A percentile compares a stretch with the other conserved stretches of the same genome.
phyloP scores from a whole-genome alignment of 208 protist genomes.

The Endotrypanum monterogeii region DNA sequence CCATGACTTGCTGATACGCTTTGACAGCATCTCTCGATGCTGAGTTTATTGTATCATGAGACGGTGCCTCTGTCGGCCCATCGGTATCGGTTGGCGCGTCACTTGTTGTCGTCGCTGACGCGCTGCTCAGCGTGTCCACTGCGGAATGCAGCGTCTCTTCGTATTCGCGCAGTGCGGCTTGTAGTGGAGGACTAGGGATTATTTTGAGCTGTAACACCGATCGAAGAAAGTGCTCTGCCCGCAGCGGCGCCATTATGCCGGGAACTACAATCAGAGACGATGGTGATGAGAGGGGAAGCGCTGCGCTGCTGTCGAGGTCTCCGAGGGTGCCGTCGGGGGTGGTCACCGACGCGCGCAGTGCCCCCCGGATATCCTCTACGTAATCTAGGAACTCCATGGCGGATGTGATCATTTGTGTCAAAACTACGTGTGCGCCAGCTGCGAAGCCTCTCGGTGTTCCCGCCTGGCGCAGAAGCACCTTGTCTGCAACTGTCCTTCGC shows the following conservation, averaged over 20 bases:
- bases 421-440: slow-evolving; percentile 21
- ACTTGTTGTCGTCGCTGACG: not conserved
- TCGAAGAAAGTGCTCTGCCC: slow-evolving; percentile 28
- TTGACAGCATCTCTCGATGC: not conserved
- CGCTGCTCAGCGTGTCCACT: not conserved
- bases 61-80: not conserved
- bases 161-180: slow-evolving; percentile 31
- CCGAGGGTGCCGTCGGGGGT: not conserved
- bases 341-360: slow-evolving; percentile 9
- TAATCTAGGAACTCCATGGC: slow-evolving; percentile 37
- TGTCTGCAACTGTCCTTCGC: not conserved
- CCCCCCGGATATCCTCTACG: slow-evolving; percentile 24
- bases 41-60: not conserved
- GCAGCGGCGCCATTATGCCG: slow-evolving; percentile 31
- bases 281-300: not conserved
- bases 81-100: too few relatives aligned
- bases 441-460: not conserved
- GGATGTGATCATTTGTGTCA: slow-evolving; percentile 44
- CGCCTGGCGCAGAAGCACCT: not conserved
- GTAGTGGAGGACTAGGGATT: slow-evolving; percentile 28
- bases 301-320: not conserved
- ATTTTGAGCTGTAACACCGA: slow-evolving; percentile 32
- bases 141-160: slow-evolving; percentile 8
- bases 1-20: slow-evolving; percentile 18
- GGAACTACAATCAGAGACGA: slow-evolving; percentile 28